These are phyloP conservation scores for Lactarius sp. DNA, from an alignment of 768 basidiomycete species.

Conservation along the genomic window DNA sequence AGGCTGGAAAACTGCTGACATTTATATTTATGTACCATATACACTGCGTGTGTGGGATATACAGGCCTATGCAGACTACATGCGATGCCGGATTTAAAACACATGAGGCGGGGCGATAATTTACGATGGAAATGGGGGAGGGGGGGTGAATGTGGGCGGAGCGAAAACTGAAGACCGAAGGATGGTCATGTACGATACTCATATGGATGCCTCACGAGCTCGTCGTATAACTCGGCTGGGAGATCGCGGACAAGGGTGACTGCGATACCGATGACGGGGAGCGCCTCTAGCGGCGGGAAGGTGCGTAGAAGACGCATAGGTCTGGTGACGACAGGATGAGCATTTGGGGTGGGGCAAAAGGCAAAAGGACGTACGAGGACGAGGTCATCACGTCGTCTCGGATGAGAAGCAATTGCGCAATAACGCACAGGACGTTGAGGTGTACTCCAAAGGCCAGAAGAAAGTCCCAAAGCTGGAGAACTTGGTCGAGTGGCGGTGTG, in stretches of 20 bases:
- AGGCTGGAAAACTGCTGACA: neutral
- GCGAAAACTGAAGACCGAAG: neutral
- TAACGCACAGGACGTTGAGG: slow-evolving; percentile 93
- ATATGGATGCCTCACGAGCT: slow-evolving; percentile 84
- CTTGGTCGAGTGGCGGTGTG: slow-evolving; percentile 93
- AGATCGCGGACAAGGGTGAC: slow-evolving; percentile 92
- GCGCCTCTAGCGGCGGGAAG: slow-evolving; percentile 86
- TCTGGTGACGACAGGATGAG: slow-evolving; percentile 37
- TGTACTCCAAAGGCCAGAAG: slow-evolving; percentile 95
- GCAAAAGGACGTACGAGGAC: slow-evolving; percentile 55
- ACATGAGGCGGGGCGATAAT: slow-evolving; percentile 2
- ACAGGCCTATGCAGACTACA: slow-evolving; percentile 6
- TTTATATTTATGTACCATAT: neutral
- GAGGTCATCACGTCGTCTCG: slow-evolving; percentile 86
- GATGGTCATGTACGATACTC: slow-evolving; percentile 33
- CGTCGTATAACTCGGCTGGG: slow-evolving; percentile 80
- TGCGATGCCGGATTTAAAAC: slow-evolving; percentile 3
- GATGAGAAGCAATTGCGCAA: slow-evolving; percentile 89
- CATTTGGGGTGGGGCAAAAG: slow-evolving; percentile 5
- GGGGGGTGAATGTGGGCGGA: neutral
- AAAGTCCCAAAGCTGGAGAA: slow-evolving; percentile 95
- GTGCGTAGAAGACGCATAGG: slow-evolving; percentile 94
- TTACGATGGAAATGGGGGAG: neutral
- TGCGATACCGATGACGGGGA: slow-evolving; percentile 86
- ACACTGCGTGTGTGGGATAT: slow-evolving; percentile 9